phyloP scores from a whole-genome alignment of 148 eudicot genomes.

The Diospyros kaki region DNA sequence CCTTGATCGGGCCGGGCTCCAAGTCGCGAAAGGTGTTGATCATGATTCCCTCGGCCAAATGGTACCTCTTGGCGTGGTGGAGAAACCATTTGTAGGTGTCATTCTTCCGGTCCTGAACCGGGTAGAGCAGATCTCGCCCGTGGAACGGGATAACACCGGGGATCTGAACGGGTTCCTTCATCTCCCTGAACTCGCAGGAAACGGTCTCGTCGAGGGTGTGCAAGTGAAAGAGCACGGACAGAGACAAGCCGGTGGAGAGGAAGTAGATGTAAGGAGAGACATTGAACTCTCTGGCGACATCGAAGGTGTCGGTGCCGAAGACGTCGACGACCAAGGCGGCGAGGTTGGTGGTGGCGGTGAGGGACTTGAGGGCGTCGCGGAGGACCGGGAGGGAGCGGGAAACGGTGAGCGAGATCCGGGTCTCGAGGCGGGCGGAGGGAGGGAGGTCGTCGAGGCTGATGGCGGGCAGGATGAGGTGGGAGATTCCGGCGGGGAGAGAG shows the following conservation, averaged over 20 bases:
- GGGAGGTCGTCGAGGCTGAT: conserved; percentile 34
- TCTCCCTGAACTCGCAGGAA: conserved; percentile 32
- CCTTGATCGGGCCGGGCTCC: conserved; percentile 31
- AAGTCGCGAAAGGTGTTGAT: conserved; percentile 34
- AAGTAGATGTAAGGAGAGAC: conserved; percentile 33
- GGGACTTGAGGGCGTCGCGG: conserved; percentile 12
- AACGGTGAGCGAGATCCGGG: conserved; percentile 26
- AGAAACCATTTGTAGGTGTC: conserved; percentile 48
- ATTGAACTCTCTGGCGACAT: conserved; percentile 29
- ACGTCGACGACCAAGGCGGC: conserved; percentile 34
- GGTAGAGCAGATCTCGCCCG: conserved; percentile 38
- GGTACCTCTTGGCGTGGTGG: conserved; percentile 35
- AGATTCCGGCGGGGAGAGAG: background rate
- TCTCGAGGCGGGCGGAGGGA: conserved; percentile 27
- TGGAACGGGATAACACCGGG: conserved; percentile 45
- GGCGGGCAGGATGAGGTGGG: conserved; percentile 27
- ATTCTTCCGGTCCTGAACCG: conserved; percentile 36
- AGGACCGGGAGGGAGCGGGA: conserved; percentile 37
- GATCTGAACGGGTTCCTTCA: conserved; percentile 30
- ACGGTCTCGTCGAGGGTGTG: conserved; percentile 32
- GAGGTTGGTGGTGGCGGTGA: background rate
- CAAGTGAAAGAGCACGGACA: conserved; percentile 29
- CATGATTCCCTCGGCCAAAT: conserved; percentile 48
- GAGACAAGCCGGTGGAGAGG: conserved; percentile 35
- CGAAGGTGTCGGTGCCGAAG: conserved; percentile 46